Evolutionary conservation across 2,329 filamentous ascomycete species (phyloP).

Genomic region (Fusarium sp.): DNA sequence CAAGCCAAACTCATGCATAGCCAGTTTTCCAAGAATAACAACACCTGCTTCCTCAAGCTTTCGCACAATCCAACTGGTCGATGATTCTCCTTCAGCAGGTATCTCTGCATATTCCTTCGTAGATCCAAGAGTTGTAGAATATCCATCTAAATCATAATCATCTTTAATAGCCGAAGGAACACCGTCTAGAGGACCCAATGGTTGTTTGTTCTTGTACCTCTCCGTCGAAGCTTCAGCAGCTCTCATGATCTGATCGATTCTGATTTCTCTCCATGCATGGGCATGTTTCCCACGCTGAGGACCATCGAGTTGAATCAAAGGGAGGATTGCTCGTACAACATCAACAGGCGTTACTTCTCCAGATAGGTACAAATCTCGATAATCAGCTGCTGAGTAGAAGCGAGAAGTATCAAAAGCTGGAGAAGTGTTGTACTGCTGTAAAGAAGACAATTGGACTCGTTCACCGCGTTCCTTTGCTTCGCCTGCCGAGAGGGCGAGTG

Average conservation of each 20-base stretch:
- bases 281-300: slow-evolving; percentile 55
- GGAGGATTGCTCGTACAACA: slow-evolving; percentile 59
- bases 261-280: slow-evolving; percentile 59
- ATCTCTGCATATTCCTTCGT: slow-evolving; percentile 68
- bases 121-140: slow-evolving; percentile 73
- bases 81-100: slow-evolving; percentile 50
- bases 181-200: slow-evolving; percentile 75
- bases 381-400: slow-evolving; percentile 57
- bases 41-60: slow-evolving; percentile 78
- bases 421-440: background rate
- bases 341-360: slow-evolving; percentile 60
- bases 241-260: slow-evolving; percentile 54
- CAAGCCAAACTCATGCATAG: slow-evolving; percentile 81
- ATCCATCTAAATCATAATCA: slow-evolving; percentile 80
- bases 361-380: slow-evolving; percentile 58
- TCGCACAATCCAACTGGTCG: slow-evolving; percentile 76
- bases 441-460: background rate
- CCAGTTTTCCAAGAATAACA: slow-evolving; percentile 77
- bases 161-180: slow-evolving; percentile 82
- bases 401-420: slow-evolving; percentile 53
- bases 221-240: slow-evolving; percentile 59
- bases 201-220: slow-evolving; percentile 64
- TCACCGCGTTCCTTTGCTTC: slow-evolving; percentile 37
- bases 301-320: slow-evolving; percentile 57
- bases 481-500: slow-evolving; percentile 59